phyloP scores from a whole-genome alignment of 257 asterid species.

The Solanum acaule region DNA sequence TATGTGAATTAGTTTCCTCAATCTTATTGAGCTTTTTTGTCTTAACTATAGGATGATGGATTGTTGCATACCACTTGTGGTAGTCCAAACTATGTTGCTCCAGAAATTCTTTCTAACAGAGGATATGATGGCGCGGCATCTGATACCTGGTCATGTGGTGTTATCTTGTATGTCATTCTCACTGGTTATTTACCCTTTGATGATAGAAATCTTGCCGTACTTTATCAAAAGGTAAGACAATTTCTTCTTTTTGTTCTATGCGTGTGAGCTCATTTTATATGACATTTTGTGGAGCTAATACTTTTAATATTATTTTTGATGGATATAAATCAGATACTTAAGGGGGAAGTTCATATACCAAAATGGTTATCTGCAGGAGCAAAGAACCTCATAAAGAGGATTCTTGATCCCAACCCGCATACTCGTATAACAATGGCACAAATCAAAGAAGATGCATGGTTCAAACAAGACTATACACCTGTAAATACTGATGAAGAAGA shows the following conservation, averaged over 20 bases:
- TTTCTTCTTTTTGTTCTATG: conserved; percentile 16
- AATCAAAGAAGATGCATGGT: conserved; percentile 75
- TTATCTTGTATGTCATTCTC: conserved; percentile 80
- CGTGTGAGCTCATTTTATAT: background rate
- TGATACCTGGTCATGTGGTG: conserved; percentile 97
- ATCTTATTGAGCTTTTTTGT: background rate
- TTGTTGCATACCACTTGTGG: conserved; percentile 95
- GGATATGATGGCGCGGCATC: conserved; percentile 94
- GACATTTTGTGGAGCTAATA: background rate
- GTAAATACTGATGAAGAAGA: conserved; percentile 39
- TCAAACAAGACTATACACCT: conserved; percentile 66
- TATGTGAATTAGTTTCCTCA: background rate
- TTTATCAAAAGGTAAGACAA: conserved; percentile 86
- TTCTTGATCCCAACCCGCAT: conserved; percentile 82
- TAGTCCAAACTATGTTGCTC: conserved; percentile 99
- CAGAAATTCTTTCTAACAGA: conserved; percentile 81
- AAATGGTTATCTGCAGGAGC: conserved; percentile 93
- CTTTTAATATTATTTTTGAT: background rate
- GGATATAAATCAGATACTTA: conserved; percentile 49
- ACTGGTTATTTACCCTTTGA: conserved; percentile 96
- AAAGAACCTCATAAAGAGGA: conserved; percentile 63
- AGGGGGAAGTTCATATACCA: conserved; percentile 83
- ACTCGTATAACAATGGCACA: conserved; percentile 63
- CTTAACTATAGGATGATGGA: conserved; percentile 65
- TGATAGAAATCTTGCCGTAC: conserved; percentile 88